Evolutionary conservation across 2,329 filamentous ascomycete genomes (phyloP), one percentile per base, ranked within the genome.

Genomic region (Rhexocercosporidium sp.): DNA sequence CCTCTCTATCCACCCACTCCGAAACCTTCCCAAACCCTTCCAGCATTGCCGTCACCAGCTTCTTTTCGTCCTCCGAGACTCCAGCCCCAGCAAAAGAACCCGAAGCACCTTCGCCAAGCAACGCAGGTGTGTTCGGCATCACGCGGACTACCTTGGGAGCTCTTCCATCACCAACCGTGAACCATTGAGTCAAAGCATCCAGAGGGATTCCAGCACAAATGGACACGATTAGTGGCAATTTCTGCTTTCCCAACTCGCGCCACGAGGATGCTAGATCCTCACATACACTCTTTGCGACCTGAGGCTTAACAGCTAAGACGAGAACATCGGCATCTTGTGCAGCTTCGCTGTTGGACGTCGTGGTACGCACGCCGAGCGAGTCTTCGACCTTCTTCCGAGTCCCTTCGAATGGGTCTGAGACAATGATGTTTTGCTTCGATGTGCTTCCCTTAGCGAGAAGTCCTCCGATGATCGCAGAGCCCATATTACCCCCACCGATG

Each of bases 401-500:
- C 5, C 18, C 25, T 37, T 57, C 62, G 51, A 64, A 64, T 25
- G 62, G 62, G 8, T 64, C 62, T 41, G 62, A 64, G 53, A 64
- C 62, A 18, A 54, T 59, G 62, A 64, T 59, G 51, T 64, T 64
- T 46, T 64, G 37, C 39, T 64, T 64, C 3, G 62, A 18, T 47
- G 62, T 46, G 51, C 51, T 57, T 22, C 62, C 62, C 34, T 64
- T 57, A 59, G 62, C 62, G 51, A 64, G 49, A 6, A 64, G 62
- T 14, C 62, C 62, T 29, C 62, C 62, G 62, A 64, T 64, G 34
- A 64, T 64, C 25, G 62, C 62, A 27, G 51, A 51, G 9, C 62
- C 62, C 62, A 64, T 64, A n/a, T 64, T 64, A 7, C 62, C 62
- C 6, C 62, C 62, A n/a, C 62, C 62, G n/a, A 64, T 64, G 53